A percentile compares a stretch with the other conserved stretches of the same genome.
Evolutionary conservation across 1,284 basidiomycete genomes (phyloP).

Genomic region (Trichosporon sp.): DNA sequence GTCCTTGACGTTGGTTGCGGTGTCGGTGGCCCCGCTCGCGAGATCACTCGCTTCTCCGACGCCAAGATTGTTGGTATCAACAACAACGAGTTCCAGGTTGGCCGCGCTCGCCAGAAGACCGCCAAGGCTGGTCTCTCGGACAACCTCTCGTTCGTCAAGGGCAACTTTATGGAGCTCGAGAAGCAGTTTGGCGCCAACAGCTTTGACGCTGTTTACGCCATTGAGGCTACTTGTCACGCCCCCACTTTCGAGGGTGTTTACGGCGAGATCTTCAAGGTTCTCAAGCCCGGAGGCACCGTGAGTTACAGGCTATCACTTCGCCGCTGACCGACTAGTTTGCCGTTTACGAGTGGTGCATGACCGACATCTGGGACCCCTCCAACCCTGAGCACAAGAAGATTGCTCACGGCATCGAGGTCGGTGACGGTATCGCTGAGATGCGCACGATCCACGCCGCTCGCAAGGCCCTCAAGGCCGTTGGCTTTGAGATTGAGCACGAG

Average conservation of each 20-base stretch:
- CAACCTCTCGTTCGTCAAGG: constrained; percentile 80
- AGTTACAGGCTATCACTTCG: constrained; percentile 54
- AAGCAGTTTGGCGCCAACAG: constrained; percentile 91
- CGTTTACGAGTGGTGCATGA: constrained; percentile 99
- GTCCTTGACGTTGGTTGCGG: constrained; percentile 98
- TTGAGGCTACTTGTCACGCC: constrained; percentile 96
- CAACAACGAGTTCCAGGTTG: constrained; percentile 96
- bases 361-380: constrained; percentile 85
- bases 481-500: constrained; percentile 86
- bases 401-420: constrained; percentile 85
- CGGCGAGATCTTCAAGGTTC: constrained; percentile 86
- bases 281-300: constrained; percentile 95
- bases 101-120: constrained; percentile 82
- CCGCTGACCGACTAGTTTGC: constrained; percentile 68
- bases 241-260: constrained; percentile 96
- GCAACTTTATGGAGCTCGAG: constrained; percentile 93
- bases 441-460: constrained; percentile 73
- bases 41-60: constrained; percentile 91
- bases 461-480: constrained; percentile 78
- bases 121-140: constrained; percentile 73
- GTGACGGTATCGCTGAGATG: constrained; percentile 98
- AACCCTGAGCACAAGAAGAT: constrained; percentile 87
- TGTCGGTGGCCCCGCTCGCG: constrained; percentile 93
- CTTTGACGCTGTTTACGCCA: constrained; percentile 97
- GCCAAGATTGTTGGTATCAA: constrained; percentile 85